phyloP scores from a whole-genome alignment of 208 protist species.

The Kentomonas sorsogonicus region DNA sequence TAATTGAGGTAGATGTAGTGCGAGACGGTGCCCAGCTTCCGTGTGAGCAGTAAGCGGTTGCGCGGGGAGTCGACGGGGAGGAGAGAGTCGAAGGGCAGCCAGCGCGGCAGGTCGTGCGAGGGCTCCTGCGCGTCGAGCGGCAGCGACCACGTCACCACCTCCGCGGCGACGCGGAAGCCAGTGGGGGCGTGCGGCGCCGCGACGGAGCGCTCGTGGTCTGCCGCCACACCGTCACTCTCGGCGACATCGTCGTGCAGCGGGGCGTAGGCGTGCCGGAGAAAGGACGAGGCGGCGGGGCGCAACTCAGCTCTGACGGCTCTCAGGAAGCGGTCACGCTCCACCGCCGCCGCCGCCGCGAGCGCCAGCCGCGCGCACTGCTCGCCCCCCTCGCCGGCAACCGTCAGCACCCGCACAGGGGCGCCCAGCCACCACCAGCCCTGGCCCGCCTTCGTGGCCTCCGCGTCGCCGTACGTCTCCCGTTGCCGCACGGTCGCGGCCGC shows the following conservation, averaged over 20 bases:
- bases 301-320: too few relatives aligned
- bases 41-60: neutral
- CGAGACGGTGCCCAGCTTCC: constrained; percentile 7
- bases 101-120: neutral
- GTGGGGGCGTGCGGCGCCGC: too few relatives aligned
- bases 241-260: too few relatives aligned
- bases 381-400: constrained; percentile 17
- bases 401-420: constrained; percentile 15
- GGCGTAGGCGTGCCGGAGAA: too few relatives aligned
- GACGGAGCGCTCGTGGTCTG: too few relatives aligned
- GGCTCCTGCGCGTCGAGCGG: neutral
- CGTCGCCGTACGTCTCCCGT: neutral
- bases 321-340: too few relatives aligned
- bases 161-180: too few relatives aligned
- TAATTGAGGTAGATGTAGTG: constrained; percentile 23
- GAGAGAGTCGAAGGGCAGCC: constrained; percentile 1
- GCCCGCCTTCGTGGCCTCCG: neutral
- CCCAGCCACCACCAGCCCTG: constrained; percentile 29
- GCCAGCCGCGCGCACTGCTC: constrained; percentile 31
- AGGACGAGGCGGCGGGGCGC: too few relatives aligned
- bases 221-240: too few relatives aligned
- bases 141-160: too few relatives aligned
- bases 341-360: constrained; percentile 27
- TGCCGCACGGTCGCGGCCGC: neutral
- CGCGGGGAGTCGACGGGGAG: too few relatives aligned